Base-by-base conservation (phyloP, 495 filamentous ascomycete genomes). In the Neurospora discreta region DNA sequence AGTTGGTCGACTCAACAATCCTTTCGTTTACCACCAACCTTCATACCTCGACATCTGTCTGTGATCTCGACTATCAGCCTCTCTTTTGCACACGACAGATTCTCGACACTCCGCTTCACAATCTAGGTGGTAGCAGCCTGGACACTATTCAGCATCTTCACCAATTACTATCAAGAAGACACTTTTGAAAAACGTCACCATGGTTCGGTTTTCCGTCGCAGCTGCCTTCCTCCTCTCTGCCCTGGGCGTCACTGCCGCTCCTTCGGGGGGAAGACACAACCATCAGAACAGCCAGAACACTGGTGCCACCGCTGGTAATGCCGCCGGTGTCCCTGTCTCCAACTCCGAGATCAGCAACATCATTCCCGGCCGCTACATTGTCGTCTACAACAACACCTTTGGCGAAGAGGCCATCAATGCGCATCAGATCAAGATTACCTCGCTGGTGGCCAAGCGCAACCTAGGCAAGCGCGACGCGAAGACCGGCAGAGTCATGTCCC, bases 371-470 rank as follows among this genome's bases (percentile, higher is more conserved):
- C 78, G 75, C 42, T 86, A 83, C 75, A 86, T 86, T 43, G 84
- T 86, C 5, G 84, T 86, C 43, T 86, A 86, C 79, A 81, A 85
- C 78, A 82, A 76, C 79, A 82, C 78, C 9, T 81, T 76, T 73
- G 76, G 71, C 71, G 77, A 82, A 42, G 80, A 79, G 23, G 82
- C 75, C 68, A 78, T 87, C 68, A 70, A 75, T 33, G 77, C 78
- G 46, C 82, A 86, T 70, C 73, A 84, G 75, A 73, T 76, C 26
- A 80, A 74, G 33, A 73, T 87, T 72, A 82, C 80, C 68, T 73
- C 79, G 4, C 75, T 80, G n/a, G 75, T 87, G 68, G 77, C 80
- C 74, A 86, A 83, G 77, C 81, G 85, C 39, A 86, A 85, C 77
- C 40, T 85, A 41, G 78, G 75, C 74, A 83, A 82, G 77, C 81